Percentiles rank a stretch among this genome's conserved stretches.
Conservation (phyloP, 805 yeast genomes). For the Candida pini region DNA sequence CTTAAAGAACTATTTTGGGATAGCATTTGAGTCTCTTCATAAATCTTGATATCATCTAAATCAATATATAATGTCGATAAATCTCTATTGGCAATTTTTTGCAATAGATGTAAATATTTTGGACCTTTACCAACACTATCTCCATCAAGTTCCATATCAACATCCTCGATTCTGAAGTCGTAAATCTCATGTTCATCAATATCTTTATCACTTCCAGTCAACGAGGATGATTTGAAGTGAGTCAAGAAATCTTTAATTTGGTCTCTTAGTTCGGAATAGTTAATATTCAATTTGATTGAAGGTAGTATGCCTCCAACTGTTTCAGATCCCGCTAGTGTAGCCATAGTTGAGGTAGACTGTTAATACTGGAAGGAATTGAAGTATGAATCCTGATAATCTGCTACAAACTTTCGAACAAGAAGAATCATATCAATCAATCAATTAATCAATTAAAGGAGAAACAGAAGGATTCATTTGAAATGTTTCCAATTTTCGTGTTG, state of each 20-base stretch:
- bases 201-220: constrained; percentile 20
- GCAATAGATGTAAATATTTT: constrained; percentile 72
- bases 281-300: constrained; percentile 30
- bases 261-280: constrained; percentile 60
- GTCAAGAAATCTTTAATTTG: constrained; percentile 59
- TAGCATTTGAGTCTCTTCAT: constrained; percentile 42
- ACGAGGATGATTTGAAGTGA: constrained; percentile 49
- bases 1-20: constrained; percentile 12
- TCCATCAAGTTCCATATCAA: constrained; percentile 20
- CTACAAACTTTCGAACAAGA: too few relatives aligned
- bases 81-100: constrained; percentile 81
- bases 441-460: neutral
- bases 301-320: constrained; percentile 21
- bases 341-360: constrained; percentile 14
- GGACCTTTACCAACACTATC: constrained; percentile 39
- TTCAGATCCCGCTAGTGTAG: constrained; percentile 16
- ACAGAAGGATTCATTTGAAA: neutral
- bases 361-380: neutral
- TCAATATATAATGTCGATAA: constrained; percentile 62
- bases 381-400: neutral
- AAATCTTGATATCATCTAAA: constrained; percentile 75
- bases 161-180: constrained; percentile 30
- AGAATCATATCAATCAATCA: neutral
- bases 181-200: constrained; percentile 28
- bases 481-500: neutral